Evolutionary conservation across 495 filamentous ascomycete species (phyloP), one percentile per base, ranked within the genome.

Genomic region (Neurospora sp.): DNA sequence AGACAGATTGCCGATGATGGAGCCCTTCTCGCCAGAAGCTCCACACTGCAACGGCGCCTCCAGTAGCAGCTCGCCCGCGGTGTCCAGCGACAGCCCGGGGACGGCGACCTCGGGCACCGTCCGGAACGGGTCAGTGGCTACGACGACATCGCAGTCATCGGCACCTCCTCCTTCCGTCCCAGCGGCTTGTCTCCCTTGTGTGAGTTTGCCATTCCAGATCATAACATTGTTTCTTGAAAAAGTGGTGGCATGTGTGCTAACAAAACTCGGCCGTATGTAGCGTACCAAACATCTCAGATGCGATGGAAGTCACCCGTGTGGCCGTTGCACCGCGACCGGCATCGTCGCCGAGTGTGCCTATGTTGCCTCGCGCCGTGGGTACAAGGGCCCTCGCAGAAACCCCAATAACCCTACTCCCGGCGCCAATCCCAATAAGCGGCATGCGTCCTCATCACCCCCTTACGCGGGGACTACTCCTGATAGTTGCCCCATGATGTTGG

Each of bases 251-350:
- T 31, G 39, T 20, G 69, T 53, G 73, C 70, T 75, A 73, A 78
- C 73, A 68, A 37, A 35, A 70, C 12, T 35, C 12, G 40, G 40
- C 65, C 40, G 40, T 73, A 72, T 45, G 71, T 76, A 86, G 84
- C 81, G 85, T 68, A 76, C 69, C 72, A 86, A 86, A 73, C 85
- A 86, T 75, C 79, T 86, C 71, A 86, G 85, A 74, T 86, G 85
- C 74, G 83, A 86, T 72, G 85, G 85, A 35, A 72, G 74, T 27
- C 82, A 73, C 53, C 84, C 84, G 31, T 86, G 85, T 76, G 76
- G 78, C 69, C 85, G 85, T 22, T 86, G 85, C 73, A 76, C 75
- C 16, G 71, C 76, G 68, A 82, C 82, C 61, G 80, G 79, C 70
- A 65, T 65, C 14, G 53, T 65, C 53, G 71, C 76, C 22, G 83